A percentile compares a stretch with the other conserved stretches of the same genome.
Conservation (phyloP, 2,329 filamentous ascomycete species). For the Penicillium oxalicum region DNA sequence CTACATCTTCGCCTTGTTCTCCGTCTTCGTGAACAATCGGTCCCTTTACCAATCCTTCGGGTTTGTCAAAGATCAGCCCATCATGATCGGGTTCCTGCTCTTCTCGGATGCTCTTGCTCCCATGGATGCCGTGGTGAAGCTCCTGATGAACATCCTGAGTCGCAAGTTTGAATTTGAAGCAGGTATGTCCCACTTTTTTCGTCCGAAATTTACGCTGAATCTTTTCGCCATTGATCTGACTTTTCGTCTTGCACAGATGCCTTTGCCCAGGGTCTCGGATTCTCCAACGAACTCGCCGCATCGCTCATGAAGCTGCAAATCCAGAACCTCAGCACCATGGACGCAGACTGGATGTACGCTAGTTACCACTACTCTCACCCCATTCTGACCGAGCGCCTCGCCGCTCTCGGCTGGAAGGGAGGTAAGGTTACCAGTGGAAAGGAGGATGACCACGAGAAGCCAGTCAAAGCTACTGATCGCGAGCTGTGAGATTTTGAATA, state of each 20-base stretch:
- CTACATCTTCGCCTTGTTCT: slow-evolving; percentile 95
- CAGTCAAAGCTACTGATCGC: slow-evolving; percentile 65
- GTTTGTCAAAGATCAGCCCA: slow-evolving; percentile 74
- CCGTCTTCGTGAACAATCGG: slow-evolving; percentile 91
- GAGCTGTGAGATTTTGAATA: slow-evolving; percentile 54
- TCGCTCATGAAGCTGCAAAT: slow-evolving; percentile 96
- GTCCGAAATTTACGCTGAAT: background rate
- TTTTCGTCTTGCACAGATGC: slow-evolving; percentile 48
- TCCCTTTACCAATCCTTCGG: slow-evolving; percentile 89
- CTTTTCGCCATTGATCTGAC: slow-evolving; percentile 15
- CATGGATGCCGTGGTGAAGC: slow-evolving; percentile 89
- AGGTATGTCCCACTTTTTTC: slow-evolving; percentile 43
- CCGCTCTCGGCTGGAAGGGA: slow-evolving; percentile 82
- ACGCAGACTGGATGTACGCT: slow-evolving; percentile 96
- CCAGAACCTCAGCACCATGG: slow-evolving; percentile 97
- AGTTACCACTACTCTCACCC: slow-evolving; percentile 99
- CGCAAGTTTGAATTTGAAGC: slow-evolving; percentile 95
- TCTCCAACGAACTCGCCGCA: slow-evolving; percentile 71
- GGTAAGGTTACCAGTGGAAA: slow-evolving; percentile 43
- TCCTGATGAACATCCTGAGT: slow-evolving; percentile 92
- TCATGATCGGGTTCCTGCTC: slow-evolving; percentile 93
- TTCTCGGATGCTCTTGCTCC: slow-evolving; percentile 96
- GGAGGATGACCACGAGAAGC: slow-evolving; percentile 51
- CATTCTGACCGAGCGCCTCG: slow-evolving; percentile 86
- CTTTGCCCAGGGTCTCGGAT: slow-evolving; percentile 81